These are phyloP conservation scores for Poa annua DNA, from an alignment of 176 grass and related monocot species.

Conservation along the genomic window DNA sequence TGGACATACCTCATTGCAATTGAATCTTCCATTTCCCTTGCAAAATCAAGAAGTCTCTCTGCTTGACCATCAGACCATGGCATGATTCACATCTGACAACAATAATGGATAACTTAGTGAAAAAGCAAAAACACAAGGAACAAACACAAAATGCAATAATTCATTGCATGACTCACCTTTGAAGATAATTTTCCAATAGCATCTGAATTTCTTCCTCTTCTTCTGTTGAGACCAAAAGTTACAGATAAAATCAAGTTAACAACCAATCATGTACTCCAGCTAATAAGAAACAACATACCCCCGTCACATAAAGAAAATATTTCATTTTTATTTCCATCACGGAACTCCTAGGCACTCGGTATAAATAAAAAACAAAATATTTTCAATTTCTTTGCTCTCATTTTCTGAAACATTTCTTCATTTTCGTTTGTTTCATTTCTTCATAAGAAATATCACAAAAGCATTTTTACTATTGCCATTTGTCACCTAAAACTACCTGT, in stretches of 20 bases:
- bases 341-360: neutral
- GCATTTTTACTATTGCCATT: neutral
- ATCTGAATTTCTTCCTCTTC: conserved; percentile 99
- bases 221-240: conserved; percentile 61
- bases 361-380: conserved; percentile 11
- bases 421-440: conserved; percentile 4
- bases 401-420: neutral
- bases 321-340: neutral
- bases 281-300: conserved; percentile 14
- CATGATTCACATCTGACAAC: no score
- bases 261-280: conserved; percentile 17
- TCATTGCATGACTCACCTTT: conserved; percentile 62
- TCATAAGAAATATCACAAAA: neutral
- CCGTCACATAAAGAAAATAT: conserved; percentile 10
- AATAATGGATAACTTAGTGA: conserved; percentile 37
- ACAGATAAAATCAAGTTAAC: conserved; percentile 38
- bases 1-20: conserved; percentile 82
- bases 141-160: conserved; percentile 34
- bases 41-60: conserved; percentile 94
- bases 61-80: conserved; percentile 99
- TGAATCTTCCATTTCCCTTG: conserved; percentile 99
- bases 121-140: neutral
- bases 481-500: neutral
- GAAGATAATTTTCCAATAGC: conserved; percentile 97
- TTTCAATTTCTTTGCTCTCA: neutral